Evolutionary conservation across 106 monocot genomes (phyloP).

Genomic region (Allium sativum): DNA sequence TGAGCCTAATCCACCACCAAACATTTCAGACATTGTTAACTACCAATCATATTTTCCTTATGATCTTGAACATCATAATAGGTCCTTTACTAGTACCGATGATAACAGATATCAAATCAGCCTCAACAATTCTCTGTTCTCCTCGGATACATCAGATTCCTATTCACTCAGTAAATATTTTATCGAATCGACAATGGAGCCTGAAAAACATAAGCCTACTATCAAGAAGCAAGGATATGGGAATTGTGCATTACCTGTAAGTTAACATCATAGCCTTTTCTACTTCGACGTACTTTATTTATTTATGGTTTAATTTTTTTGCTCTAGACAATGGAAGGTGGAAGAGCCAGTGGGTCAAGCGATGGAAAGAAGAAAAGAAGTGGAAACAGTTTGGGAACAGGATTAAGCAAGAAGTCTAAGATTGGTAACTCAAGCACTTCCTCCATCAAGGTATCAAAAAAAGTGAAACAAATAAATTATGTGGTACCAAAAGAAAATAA

Average conservation of each 20-base stretch:
- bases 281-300: conserved; percentile 11
- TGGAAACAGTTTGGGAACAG: conserved; percentile 32
- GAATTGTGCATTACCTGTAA: too few species aligned
- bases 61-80: neutral
- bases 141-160: conserved; percentile 26
- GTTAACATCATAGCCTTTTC: neutral
- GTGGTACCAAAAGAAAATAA: neutral
- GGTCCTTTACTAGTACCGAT: neutral
- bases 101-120: neutral
- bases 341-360: conserved; percentile 23
- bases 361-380: conserved; percentile 59
- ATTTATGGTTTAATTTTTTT: neutral
- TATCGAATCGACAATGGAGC: conserved; percentile 14
- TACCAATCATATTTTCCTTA: neutral
- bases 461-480: too few species aligned
- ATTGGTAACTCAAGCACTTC: conserved; percentile 21
- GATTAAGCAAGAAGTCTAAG: conserved; percentile 39
- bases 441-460: conserved; percentile 34
- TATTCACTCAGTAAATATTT: conserved; percentile 16
- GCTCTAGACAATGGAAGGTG: conserved; percentile 32
- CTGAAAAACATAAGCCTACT: conserved; percentile 15
- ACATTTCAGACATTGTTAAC: conserved; percentile 13
- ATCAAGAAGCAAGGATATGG: too few species aligned
- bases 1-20: conserved; percentile 38
- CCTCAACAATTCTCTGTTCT: conserved; percentile 10